Percentiles rank a stretch among this genome's conserved stretches.
Conservation (phyloP, 2,329 filamentous ascomycete species). For the Chaetothyriales sp. region DNA sequence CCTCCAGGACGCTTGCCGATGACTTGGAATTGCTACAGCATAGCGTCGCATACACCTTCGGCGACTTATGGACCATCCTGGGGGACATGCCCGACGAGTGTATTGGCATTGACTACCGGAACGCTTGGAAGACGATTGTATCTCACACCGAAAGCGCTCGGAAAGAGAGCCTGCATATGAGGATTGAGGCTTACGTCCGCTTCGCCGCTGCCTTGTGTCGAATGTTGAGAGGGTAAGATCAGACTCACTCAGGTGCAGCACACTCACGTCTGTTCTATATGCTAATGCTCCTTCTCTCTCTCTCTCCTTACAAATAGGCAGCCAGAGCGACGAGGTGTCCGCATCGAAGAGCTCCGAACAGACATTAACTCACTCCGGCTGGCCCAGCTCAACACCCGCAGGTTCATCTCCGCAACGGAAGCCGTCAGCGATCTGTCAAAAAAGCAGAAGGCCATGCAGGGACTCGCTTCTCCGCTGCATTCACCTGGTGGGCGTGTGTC, state of each 20-base stretch:
- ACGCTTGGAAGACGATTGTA: constrained; percentile 36
- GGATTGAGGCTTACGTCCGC: constrained; percentile 36
- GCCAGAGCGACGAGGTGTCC: background rate
- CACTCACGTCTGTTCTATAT: background rate
- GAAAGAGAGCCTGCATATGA: constrained; percentile 31
- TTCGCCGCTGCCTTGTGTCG: constrained; percentile 34
- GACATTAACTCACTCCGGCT: background rate
- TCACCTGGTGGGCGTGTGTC: background rate
- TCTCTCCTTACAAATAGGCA: background rate
- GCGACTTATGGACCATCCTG: constrained; percentile 35
- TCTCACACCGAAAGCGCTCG: constrained; percentile 31
- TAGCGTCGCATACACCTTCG: constrained; percentile 37
- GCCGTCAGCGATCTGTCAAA: background rate
- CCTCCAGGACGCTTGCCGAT: constrained; percentile 22
- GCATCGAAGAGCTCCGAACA: background rate
- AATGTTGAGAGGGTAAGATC: constrained; percentile 33
- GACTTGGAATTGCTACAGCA: constrained; percentile 36
- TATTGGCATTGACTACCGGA: constrained; percentile 26
- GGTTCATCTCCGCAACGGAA: constrained; percentile 8
- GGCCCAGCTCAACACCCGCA: constrained; percentile 7
- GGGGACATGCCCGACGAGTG: constrained; percentile 22
- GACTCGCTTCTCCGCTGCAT: background rate
- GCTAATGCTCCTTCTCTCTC: no score
- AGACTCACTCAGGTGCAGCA: background rate
- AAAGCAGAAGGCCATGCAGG: background rate